Percentiles rank a stretch among this genome's conserved stretches.
Evolutionary conservation across 164 flowering plant species (phyloP).

Genomic region (Santalum album): DNA sequence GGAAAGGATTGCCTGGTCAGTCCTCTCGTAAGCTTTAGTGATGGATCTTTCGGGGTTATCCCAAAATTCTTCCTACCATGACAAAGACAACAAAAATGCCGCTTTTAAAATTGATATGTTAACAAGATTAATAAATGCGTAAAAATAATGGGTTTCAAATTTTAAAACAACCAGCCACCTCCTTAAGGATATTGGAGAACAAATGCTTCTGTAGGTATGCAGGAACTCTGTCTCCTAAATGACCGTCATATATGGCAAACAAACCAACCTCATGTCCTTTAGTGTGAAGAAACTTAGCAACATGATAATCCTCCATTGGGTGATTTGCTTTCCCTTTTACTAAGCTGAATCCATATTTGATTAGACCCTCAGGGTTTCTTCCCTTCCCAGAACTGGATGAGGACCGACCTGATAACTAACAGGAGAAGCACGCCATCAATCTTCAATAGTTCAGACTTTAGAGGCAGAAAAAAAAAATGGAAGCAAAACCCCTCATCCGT

Average conservation of each 20-base stretch:
- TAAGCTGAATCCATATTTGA: slow-evolving; percentile 41
- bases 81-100: too few species aligned
- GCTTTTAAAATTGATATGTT: too few species aligned
- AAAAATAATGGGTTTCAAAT: background rate
- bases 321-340: slow-evolving; percentile 48
- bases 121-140: too few species aligned
- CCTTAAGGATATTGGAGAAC: slow-evolving; percentile 37
- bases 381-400: slow-evolving; percentile 39
- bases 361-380: slow-evolving; percentile 24
- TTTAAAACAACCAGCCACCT: slow-evolving; percentile 16
- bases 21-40: slow-evolving; percentile 43
- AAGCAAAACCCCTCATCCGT: too few species aligned
- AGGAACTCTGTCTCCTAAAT: slow-evolving; percentile 44
- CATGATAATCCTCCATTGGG: slow-evolving; percentile 59
- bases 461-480: too few species aligned
- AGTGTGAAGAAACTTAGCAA: slow-evolving; percentile 35
- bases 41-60: slow-evolving; percentile 28
- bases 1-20: slow-evolving; percentile 36
- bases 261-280: slow-evolving; percentile 42
- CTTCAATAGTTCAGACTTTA: background rate
- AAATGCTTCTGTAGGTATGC: slow-evolving; percentile 47
- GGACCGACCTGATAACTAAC: slow-evolving; percentile 18
- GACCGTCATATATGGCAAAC: slow-evolving; percentile 66
- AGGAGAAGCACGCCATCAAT: background rate
- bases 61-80: slow-evolving; percentile 45